Evolutionary conservation across 352 stramenopile species (phyloP).

Genomic region (Pythium phragmitis): DNA sequence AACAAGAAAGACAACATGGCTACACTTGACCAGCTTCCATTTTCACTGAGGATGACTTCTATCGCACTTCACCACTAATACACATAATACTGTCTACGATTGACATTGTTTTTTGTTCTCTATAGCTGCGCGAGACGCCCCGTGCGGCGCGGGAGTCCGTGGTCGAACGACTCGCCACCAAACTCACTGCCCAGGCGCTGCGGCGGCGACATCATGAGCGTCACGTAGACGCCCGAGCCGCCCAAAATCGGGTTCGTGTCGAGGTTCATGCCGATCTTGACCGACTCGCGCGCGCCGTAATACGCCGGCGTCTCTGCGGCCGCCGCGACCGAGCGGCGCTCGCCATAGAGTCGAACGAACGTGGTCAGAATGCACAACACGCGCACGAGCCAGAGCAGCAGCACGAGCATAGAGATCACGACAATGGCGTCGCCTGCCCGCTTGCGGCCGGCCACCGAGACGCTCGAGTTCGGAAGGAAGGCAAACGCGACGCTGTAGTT

Average conservation of each 20-base stretch:
- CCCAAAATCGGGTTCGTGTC: conserved; percentile 21
- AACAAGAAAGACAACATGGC: background rate
- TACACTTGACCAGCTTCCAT: background rate
- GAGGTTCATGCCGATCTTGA: conserved; percentile 15
- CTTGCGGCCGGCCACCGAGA: conserved; percentile 18
- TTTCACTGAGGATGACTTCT: no score
- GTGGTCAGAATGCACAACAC: conserved; percentile 33
- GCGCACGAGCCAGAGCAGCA: conserved; percentile 34
- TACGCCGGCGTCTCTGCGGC: conserved; percentile 3
- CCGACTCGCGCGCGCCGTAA: conserved; percentile 14
- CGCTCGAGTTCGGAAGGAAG: conserved; percentile 29
- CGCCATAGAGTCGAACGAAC: conserved; percentile 20
- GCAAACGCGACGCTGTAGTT: conserved; percentile 39
- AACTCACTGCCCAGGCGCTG: conserved; percentile 23
- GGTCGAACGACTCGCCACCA: conserved; percentile 17
- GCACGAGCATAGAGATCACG: conserved; percentile 31
- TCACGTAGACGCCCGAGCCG: conserved; percentile 27
- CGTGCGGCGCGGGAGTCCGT: conserved; percentile 9
- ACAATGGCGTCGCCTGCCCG: conserved; percentile 31
- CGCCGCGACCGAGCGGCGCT: conserved; percentile 3
- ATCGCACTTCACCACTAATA: background rate
- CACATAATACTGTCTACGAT: background rate
- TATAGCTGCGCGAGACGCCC: conserved; percentile 21
- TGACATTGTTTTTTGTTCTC: background rate
- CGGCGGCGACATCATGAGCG: conserved; percentile 21